Conservation (phyloP, 345 rosid genomes). For the Hevea brasiliensis region DNA sequence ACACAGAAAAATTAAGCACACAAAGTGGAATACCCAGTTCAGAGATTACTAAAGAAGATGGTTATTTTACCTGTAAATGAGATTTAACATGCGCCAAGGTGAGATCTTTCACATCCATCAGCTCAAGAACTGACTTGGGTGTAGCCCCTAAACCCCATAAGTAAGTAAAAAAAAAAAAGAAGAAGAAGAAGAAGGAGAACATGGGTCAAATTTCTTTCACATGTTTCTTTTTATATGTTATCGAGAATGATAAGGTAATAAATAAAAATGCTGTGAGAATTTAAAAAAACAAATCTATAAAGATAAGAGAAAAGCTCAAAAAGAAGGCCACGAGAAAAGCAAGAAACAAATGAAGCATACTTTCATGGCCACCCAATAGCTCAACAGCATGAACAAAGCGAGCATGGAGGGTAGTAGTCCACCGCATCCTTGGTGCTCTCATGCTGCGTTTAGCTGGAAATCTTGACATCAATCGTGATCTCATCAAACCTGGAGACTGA, state of each 20-base stretch:
- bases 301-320: not conserved
- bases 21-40: not conserved
- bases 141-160: slow-evolving; percentile 67
- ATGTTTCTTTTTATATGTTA: not conserved
- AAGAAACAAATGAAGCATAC: slow-evolving; percentile 41
- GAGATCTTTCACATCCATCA: slow-evolving; percentile 99
- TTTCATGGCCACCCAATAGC: slow-evolving; percentile 98
- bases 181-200: slow-evolving; percentile 5
- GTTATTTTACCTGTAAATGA: slow-evolving; percentile 74
- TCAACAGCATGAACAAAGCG: slow-evolving; percentile 99
- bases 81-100: slow-evolving; percentile 99
- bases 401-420: slow-evolving; percentile 97
- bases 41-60: not conserved
- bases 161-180: slow-evolving; percentile 3
- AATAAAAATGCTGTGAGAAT: not conserved
- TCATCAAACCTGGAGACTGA: slow-evolving; percentile 53
- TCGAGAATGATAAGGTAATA: not conserved
- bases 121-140: slow-evolving; percentile 97
- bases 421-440: slow-evolving; percentile 88
- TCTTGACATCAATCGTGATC: slow-evolving; percentile 66
- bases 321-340: not conserved
- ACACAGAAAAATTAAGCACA: not conserved
- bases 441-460: slow-evolving; percentile 60
- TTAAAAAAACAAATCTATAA: too few species aligned
- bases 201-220: slow-evolving; percentile 21